A percentile compares a stretch with the other conserved stretches of the same genome.
Conservation (phyloP, 768 basidiomycete genomes). For the Brasilioporus rufonigricans region DNA sequence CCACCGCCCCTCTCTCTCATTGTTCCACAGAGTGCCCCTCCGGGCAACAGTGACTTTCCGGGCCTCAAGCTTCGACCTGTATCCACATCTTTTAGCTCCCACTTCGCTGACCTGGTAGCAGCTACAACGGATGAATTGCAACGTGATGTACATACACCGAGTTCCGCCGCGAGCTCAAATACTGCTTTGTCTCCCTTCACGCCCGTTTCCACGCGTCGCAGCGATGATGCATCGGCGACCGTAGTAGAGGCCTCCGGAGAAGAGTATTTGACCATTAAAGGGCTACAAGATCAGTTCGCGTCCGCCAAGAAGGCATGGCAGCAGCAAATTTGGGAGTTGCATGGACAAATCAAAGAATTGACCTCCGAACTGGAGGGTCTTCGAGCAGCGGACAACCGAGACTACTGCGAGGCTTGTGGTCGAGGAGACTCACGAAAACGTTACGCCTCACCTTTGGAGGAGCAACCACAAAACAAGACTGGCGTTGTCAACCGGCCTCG, state of each 20-base stretch:
- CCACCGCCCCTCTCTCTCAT: constrained; percentile 12
- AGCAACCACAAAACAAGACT: constrained; percentile 23
- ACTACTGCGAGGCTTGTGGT: constrained; percentile 62
- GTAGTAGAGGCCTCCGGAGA: constrained; percentile 35
- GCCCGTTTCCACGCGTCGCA: constrained; percentile 34
- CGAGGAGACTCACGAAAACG: constrained; percentile 36
- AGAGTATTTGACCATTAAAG: constrained; percentile 45
- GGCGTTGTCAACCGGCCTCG: constrained; percentile 63
- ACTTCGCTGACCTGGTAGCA: constrained; percentile 51
- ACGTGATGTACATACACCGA: constrained; percentile 49
- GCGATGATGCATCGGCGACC: constrained; percentile 31
- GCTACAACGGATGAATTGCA: constrained; percentile 29
- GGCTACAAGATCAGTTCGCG: constrained; percentile 60
- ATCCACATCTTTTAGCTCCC: constrained; percentile 71
- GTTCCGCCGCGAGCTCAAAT: constrained; percentile 41
- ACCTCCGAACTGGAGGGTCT: constrained; percentile 65
- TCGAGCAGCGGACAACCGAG: constrained; percentile 39
- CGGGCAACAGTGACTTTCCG: constrained; percentile 60
- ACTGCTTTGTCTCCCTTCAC: constrained; percentile 49
- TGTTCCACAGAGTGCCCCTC: constrained; percentile 62
- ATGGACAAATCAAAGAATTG: constrained; percentile 68
- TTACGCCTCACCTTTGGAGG: constrained; percentile 11
- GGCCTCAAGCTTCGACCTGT: constrained; percentile 70
- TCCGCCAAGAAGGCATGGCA: constrained; percentile 65
- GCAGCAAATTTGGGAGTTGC: constrained; percentile 71